These are phyloP conservation scores for Tolypocladium inflatum DNA, from an alignment of 2,329 filamentous ascomycete genomes.

Conservation along the genomic window DNA sequence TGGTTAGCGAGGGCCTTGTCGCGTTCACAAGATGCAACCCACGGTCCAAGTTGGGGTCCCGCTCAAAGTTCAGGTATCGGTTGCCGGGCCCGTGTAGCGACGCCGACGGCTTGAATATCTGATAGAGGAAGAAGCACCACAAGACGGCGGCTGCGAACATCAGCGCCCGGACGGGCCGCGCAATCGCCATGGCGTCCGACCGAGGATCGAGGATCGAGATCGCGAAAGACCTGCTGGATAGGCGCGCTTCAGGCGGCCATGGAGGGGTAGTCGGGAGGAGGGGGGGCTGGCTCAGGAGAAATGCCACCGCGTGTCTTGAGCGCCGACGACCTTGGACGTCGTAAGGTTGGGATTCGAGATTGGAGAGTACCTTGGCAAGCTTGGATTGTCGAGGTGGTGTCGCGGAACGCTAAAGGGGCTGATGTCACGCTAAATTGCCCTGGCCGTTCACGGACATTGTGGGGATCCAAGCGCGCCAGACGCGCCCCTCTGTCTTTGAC, in stretches of 20 bases:
- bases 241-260: slow-evolving; percentile 3
- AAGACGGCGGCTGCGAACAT: slow-evolving; percentile 61
- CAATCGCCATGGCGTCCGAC: slow-evolving; percentile 61
- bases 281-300: neutral
- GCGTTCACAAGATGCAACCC: slow-evolving; percentile 24
- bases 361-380: too few species aligned
- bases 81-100: slow-evolving; percentile 31
- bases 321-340: neutral
- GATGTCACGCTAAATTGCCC: neutral
- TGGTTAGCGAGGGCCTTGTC: slow-evolving; percentile 7
- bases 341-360: neutral
- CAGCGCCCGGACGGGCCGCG: slow-evolving; percentile 74
- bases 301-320: neutral
- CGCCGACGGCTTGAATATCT: slow-evolving; percentile 54
- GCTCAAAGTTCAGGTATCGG: slow-evolving; percentile 49
- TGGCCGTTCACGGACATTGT: neutral
- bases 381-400: neutral
- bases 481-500: neutral
- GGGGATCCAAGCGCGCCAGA: neutral
- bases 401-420: neutral
- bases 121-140: slow-evolving; percentile 71
- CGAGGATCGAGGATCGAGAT: slow-evolving; percentile 3
- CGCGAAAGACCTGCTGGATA: neutral
- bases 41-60: slow-evolving; percentile 85
- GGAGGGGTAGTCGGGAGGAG: neutral